Evolutionary conservation across 768 basidiomycete species (phyloP), one percentile per base, ranked within the genome.

Genomic region (Aureoboletus auriporus): DNA sequence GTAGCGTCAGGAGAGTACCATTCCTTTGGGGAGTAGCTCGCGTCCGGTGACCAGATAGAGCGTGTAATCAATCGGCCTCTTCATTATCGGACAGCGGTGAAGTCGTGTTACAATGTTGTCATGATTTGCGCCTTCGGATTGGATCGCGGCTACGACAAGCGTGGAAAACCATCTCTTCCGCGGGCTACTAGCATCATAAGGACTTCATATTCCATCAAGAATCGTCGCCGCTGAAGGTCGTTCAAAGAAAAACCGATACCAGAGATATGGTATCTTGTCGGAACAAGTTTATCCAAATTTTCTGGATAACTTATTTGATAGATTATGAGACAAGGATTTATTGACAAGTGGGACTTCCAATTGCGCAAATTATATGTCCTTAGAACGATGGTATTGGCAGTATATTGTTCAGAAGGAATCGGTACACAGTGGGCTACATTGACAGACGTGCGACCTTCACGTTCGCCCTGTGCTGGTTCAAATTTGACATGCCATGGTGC

Each of bases 41-140:
- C 93, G 74, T 13, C 88, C 89, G 0, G 93, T 94, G 7, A 96
- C 93, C 36, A 95, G 78, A 64, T 95, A 97, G 9, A 96, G 66
- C 0, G 86, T 82, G 57, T 83, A 84, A 57, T 89, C 82, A 35
- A 83, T 43, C 0, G 29, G 33, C 39, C 36, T 53, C 12, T 46
- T 53, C 54, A 51, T 49, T 14, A 39, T 23, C 4, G 20, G 20
- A 23, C 20, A 23, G 20, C 20, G 2, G 20, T 23, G 20, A 23
- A 23, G 20, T 23, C 20, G 20, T 23, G 20, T 23, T 23, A 23
- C 20, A 23, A 23, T 23, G 20, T 23, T 23, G 20, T 23, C 20
- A 23, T 23, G 20, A 23, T 23, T 23, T 23, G 20, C 20, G 20
- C 20, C 20, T 23, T 23, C 20, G 20, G 20, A 23, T 23, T 4